Conservation (phyloP, 108 stramenopile genomes). For the Craspedostauros australis region DNA sequence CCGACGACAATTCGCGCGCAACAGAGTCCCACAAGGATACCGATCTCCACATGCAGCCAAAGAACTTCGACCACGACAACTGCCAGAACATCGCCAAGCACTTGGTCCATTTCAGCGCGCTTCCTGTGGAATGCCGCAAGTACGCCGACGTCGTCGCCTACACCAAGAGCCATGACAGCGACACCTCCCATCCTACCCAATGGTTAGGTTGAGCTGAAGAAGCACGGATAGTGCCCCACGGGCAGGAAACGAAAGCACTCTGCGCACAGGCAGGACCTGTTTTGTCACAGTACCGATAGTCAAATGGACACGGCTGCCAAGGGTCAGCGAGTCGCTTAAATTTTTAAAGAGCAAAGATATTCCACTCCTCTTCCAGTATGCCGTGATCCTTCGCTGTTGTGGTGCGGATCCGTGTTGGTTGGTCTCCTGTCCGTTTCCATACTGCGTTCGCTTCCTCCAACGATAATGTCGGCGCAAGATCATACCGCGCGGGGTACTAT, state of each 20-base stretch:
- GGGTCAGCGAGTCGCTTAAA: too few species aligned
- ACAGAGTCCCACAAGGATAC: too few species aligned
- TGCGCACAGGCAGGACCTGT: neutral
- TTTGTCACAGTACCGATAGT: neutral
- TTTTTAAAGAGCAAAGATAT: too few species aligned
- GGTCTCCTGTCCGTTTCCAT: too few species aligned
- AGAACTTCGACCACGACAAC: constrained; percentile 11
- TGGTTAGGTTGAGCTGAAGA: constrained; percentile 16
- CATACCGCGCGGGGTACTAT: too few species aligned
- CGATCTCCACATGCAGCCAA: too few species aligned
- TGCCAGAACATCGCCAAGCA: constrained; percentile 26
- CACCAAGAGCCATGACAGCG: constrained; percentile 27
- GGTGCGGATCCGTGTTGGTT: too few species aligned
- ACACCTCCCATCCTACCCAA: constrained; percentile 30
- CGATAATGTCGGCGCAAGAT: too few species aligned
- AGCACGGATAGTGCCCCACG: neutral
- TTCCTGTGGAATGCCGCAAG: constrained; percentile 35
- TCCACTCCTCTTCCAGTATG: too few species aligned
- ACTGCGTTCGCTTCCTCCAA: too few species aligned
- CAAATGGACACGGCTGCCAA: neutral
- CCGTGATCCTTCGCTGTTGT: too few species aligned
- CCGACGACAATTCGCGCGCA: too few species aligned
- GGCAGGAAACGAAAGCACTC: neutral
- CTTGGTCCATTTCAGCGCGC: constrained; percentile 17
- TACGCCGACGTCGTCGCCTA: constrained; percentile 26